Evolutionary conservation across 2,329 filamentous ascomycete genomes (phyloP), one percentile per base, ranked within the genome.

Genomic region (Trichoderma sp.): DNA sequence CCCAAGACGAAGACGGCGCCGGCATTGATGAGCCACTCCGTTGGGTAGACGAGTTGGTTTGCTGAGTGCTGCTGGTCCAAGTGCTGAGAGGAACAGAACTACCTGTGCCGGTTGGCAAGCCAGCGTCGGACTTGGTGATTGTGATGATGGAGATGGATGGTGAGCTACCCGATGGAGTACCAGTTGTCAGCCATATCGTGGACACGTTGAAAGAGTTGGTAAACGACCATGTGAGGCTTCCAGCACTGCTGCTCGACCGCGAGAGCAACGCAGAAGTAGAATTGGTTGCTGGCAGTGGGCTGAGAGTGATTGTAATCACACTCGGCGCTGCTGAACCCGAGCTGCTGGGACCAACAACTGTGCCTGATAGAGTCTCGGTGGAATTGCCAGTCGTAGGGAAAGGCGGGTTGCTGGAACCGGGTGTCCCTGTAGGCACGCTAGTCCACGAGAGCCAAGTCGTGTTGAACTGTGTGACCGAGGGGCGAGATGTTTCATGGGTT

Each of bases 141-240:
- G 58, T 58, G 45, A 59, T 63, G 17, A 54, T 42, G 12, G 25
- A 25, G 22, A 52, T 5, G 15, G 67, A 68, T 12, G 54, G 52
- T 3, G 52, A 45, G 3, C 27, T 34, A 10, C 67, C 42, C 13
- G 60, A 45, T 15, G 64, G 32, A 52, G 27, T 22, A 19, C 19
- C 34, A 9, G 45, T 45, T 15, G 64, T 67, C 22, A 60, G 10
- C 64, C 64, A 61, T n/a, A 54, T 42, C n/a, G 64, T 67, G 13
- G 59, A 58, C 5, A 67, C 45, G 27, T 67, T 67, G 25, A 67
- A 60, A 35, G 58, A 60, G 22, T 59, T 60, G 4, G 63, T 66
- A n/a, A 68, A 57, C 3, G 61, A 66, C 67, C 67, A 68, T 1
- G 67, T 53, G 4, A 56, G 29, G 22, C 54, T 69, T 42, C 64